These are phyloP conservation scores for Penicillium lividum DNA, from an alignment of 495 filamentous ascomycete species.

Conservation along the genomic window DNA sequence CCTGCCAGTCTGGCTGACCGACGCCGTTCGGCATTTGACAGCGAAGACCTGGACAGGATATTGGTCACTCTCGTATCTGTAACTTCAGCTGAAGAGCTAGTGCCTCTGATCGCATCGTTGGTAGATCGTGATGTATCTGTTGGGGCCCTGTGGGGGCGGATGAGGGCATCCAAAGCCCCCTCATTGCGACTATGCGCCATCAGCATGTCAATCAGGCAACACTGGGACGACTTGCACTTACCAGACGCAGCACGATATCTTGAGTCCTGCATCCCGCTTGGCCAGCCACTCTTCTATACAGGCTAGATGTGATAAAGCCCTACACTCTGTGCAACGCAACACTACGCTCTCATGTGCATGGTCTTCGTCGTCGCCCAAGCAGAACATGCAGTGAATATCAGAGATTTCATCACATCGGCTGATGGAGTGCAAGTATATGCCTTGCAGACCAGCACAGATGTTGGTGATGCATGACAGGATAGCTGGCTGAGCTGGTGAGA, in stretches of 20 bases:
- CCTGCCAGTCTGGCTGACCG: too few relatives aligned
- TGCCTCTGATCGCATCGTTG: too few relatives aligned
- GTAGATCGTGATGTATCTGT: too few relatives aligned
- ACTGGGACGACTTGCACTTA: not conserved
- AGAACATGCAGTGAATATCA: not conserved
- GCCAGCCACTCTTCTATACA: not conserved
- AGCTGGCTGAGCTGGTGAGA: conserved; percentile 3
- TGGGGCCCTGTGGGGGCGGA: not conserved
- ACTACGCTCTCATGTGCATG: not conserved
- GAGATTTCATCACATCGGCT: not conserved
- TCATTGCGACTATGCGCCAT: not conserved
- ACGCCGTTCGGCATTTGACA: too few relatives aligned
- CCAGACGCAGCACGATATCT: not conserved
- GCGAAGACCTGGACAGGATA: too few relatives aligned
- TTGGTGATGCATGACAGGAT: conserved; percentile 2
- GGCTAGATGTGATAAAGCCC: not conserved
- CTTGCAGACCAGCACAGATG: conserved; percentile 1
- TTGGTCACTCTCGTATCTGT: too few relatives aligned
- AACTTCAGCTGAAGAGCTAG: too few relatives aligned
- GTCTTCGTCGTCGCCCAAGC: not conserved
- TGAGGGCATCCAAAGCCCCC: not conserved
- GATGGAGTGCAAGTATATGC: not conserved
- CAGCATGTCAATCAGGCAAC: not conserved
- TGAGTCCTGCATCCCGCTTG: not conserved
- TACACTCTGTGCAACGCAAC: not conserved